Evolutionary conservation across 2,329 filamentous ascomycete species (phyloP), one percentile per base, ranked within the genome.

Genomic region (Botrytis pseudocinerea): DNA sequence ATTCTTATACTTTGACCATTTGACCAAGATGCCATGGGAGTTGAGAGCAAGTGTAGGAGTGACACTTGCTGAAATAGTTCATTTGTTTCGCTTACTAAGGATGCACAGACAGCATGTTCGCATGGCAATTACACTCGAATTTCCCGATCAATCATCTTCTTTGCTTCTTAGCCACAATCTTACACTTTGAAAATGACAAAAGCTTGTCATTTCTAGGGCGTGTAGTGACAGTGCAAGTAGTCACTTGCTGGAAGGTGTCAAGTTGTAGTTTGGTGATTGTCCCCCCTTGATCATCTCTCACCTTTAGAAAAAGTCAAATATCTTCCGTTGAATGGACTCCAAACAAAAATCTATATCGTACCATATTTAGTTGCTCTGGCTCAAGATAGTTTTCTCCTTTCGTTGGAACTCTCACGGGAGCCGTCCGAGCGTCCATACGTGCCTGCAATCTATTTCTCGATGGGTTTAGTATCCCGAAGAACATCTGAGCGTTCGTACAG

Each of bases 401-500:
- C 20, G 9, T 6, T 57, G 65, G 40, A 69, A 42, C 35, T 42
- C n/a, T 42, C 38, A 57, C 40, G 54, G 22, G 14, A 28, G 42
- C 48, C 16, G 40, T 57, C 65, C 48, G 48, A 69, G 65, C 65
- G 32, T 48, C 28, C 10, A 44, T 48, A 57, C n/a, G 40, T 57
- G n/a, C 10, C n/a, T 42, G 65, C n/a, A 57, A 25, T 42, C 65
- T 42, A 57, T 22, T 32, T 57, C 65, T 38, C 18, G 48, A 25
- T 38, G 35, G n/a, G 65, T 59, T 59, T 69, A 69, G 48, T 57
- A 54, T 44, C 18, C n/a, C 48, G 35, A 42, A 69, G 54, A 59
- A 57, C n/a, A 69, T 57, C 48, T 69, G 65, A 69, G 65, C 65
- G 65, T 69, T 42, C 48, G n/a, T 22, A 32, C 48, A 57, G 40